Evolutionary conservation across 1,284 basidiomycete species (phyloP).

Genomic region (Cryptococcus sp.): DNA sequence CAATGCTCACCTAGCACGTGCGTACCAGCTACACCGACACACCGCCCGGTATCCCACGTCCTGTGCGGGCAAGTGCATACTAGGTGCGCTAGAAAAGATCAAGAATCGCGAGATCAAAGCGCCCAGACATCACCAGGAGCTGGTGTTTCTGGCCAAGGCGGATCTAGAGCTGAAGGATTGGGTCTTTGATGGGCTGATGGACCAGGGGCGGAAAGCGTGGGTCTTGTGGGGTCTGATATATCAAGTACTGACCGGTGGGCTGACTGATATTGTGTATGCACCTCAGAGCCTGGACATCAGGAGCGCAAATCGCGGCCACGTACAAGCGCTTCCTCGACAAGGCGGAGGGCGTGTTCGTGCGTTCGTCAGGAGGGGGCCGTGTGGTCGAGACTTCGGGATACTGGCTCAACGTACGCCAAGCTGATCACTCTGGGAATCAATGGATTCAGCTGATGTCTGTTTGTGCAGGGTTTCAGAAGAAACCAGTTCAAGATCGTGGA

Average conservation of each 20-base stretch:
- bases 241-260: background rate
- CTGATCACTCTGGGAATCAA: background rate
- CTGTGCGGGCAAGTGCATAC: conserved; percentile 54
- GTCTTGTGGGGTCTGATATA: conserved; percentile 32
- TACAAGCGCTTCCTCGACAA: conserved; percentile 44
- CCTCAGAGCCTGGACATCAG: conserved; percentile 36
- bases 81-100: conserved; percentile 50
- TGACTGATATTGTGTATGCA: background rate
- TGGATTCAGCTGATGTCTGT: background rate
- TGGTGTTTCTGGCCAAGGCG: conserved; percentile 63
- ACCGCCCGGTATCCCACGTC: conserved; percentile 73
- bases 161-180: conserved; percentile 59
- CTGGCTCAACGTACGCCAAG: conserved; percentile 60
- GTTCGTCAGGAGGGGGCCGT: conserved; percentile 60
- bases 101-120: conserved; percentile 46
- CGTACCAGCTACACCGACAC: conserved; percentile 73
- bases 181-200: conserved; percentile 58
- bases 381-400: conserved; percentile 66
- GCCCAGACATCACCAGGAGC: conserved; percentile 47
- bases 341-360: conserved; percentile 60
- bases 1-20: background rate
- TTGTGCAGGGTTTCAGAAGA: conserved; percentile 24
- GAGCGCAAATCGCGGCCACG: conserved; percentile 17
- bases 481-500: conserved; percentile 21
- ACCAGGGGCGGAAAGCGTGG: conserved; percentile 68